Base-by-base conservation (phyloP, 169 alveolate genomes). In the Cryptosporidium ubiquitum region DNA sequence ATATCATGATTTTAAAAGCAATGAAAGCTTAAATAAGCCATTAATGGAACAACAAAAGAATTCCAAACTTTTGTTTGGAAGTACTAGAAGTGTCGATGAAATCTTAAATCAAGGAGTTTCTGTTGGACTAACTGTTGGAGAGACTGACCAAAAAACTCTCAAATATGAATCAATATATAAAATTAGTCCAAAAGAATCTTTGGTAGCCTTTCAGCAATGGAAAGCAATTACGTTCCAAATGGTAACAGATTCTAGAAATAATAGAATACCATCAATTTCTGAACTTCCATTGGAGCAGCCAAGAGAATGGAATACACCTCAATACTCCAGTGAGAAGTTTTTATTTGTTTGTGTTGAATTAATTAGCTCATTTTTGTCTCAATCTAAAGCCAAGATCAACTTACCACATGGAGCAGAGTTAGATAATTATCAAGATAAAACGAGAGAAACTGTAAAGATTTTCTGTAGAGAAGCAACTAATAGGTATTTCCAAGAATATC, bases 181-280 rank as follows among this genome's bases (percentile, higher is more conserved):
- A 39, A 39, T 51, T 42, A 61, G 61, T 3, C 68, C 68, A 23
- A 73, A 16, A 37, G 55, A 37, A 39, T 79, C 89, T 9, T 12
- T 79, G 33, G 89, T 79, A 2, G 89, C 89, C 37, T 61, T 60
- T 79, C 89, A 79, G 61, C 89, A 79, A 55, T 79, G 89, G 89
- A 79, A 49, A 14, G 40, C 89, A 16, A 42, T 79, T 9, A 37
- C 20, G 7, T 61, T n/a, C 2, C 89, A 79, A 49, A 64, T 79
- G 75, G 52, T 9, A 23, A 16, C 23, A 42, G 75, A 64, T 47
- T 16, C 16, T 12, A 64, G 52, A n/a, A 58, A 26, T 23, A 44
- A 64, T 26, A 37, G 33, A 42, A 33, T 58, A 23, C 68, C 68
- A 39, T 31, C 79, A n/a, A 44, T 79, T 23, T 12, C 37, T 35